Evolutionary conservation across 2,329 filamentous ascomycete species (phyloP).

Genomic region (Talaromyces sp.): DNA sequence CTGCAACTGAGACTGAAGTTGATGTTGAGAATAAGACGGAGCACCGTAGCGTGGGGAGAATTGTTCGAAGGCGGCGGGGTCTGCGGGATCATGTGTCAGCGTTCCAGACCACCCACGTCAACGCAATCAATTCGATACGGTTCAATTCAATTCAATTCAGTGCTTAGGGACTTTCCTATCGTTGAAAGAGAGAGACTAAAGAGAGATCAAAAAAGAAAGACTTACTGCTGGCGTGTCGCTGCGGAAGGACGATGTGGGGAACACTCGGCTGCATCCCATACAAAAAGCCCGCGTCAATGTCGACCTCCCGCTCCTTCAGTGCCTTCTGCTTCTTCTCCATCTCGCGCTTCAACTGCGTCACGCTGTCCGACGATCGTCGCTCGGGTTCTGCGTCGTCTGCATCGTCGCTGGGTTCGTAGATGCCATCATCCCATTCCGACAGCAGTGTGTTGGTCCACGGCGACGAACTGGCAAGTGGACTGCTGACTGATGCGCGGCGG

Average conservation of each 20-base stretch:
- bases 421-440: constrained; percentile 21
- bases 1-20: neutral
- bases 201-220: no score
- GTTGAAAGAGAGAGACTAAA: no score
- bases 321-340: constrained; percentile 19
- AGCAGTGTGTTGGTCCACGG: constrained; percentile 27
- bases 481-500: constrained; percentile 26
- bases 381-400: constrained; percentile 35
- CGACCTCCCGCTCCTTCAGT: constrained; percentile 25
- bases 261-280: constrained; percentile 47
- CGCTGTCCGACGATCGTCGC: constrained; percentile 34
- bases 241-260: constrained; percentile 40
- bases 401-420: constrained; percentile 29
- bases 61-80: constrained; percentile 31
- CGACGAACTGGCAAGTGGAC: constrained; percentile 23
- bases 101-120: neutral
- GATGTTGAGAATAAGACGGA: neutral
- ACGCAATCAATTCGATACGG: neutral
- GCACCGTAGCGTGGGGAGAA: constrained; percentile 1
- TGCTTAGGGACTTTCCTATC: no score
- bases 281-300: constrained; percentile 35
- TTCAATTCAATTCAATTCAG: neutral
- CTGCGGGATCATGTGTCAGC: constrained; percentile 1
- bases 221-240: constrained; percentile 19
- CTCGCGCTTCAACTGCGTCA: constrained; percentile 23